A percentile compares a stretch with the other conserved stretches of the same genome.
phyloP scores from a whole-genome alignment of 176 grass and related monocot species.

The Zoysia pacifica region DNA sequence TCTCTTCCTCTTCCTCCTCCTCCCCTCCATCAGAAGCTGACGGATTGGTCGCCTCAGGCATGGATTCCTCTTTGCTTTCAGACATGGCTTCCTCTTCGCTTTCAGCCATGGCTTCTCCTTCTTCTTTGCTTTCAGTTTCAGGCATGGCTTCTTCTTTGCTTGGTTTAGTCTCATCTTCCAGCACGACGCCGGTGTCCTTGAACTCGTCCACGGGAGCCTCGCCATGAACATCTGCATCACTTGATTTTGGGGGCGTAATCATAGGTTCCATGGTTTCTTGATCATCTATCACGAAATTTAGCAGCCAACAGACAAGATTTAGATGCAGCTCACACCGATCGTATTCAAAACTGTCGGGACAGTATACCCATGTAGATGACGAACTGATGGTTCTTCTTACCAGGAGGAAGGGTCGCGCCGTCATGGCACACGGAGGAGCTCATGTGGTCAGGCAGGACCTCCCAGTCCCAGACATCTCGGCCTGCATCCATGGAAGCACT shows the following conservation, averaged over 20 bases:
- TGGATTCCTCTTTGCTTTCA: not conserved
- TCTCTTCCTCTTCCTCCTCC: slow-evolving; percentile 16
- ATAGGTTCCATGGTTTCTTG: slow-evolving; percentile 8
- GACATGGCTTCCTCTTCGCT: too few species aligned
- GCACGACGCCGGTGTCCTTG: slow-evolving; percentile 65
- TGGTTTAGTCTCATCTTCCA: slow-evolving; percentile 4
- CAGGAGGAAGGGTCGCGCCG: slow-evolving; percentile 1
- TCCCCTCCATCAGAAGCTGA: slow-evolving; percentile 6
- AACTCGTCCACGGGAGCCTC: slow-evolving; percentile 28
- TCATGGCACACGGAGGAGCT: slow-evolving; percentile 25
- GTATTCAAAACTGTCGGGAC: not conserved
- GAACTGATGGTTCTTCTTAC: slow-evolving; percentile 28
- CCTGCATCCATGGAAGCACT: slow-evolving; percentile 27
- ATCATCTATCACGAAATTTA: not conserved
- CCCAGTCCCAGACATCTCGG: slow-evolving; percentile 86
- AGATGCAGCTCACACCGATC: not conserved
- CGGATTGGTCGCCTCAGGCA: not conserved
- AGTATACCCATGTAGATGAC: not conserved
- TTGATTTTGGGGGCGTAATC: not conserved
- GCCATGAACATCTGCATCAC: not conserved
- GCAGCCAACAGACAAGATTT: not conserved
- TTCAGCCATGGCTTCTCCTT: too few species aligned
- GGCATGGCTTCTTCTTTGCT: slow-evolving; percentile 1
- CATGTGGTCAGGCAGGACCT: slow-evolving; percentile 66
- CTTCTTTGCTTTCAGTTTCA: too few species aligned